Percentiles rank a stretch among this genome's conserved stretches.
These are phyloP conservation scores for Aureococcus anophagefferens DNA, from an alignment of 108 stramenopile species.

Conservation along the genomic window DNA sequence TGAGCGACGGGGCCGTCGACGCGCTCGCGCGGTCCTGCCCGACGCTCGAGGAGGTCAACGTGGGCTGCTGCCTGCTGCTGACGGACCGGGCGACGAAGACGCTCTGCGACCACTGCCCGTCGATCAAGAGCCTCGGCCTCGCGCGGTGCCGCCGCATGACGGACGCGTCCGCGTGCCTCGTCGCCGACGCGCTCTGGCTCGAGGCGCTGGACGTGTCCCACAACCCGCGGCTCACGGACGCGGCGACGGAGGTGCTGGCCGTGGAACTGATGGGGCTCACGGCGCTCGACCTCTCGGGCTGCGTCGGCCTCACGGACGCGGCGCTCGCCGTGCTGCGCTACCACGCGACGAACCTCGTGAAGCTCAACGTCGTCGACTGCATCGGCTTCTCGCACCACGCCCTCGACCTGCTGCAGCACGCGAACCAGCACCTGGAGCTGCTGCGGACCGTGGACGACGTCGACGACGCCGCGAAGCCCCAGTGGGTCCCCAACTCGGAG, in stretches of 20 bases:
- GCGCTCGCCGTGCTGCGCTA: not conserved
- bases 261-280: conserved; percentile 11
- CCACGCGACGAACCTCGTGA: not conserved
- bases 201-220: conserved; percentile 22
- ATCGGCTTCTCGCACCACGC: too few species aligned
- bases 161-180: conserved; percentile 18
- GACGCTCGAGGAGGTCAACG: conserved; percentile 2
- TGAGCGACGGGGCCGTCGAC: conserved; percentile 6
- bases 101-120: conserved; percentile 11
- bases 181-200: conserved; percentile 25
- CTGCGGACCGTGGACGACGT: not conserved
- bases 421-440: too few species aligned
- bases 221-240: conserved; percentile 10
- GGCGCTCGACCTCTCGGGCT: not conserved
- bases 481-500: not conserved
- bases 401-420: too few species aligned
- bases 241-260: conserved; percentile 5
- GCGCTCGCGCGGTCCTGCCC: conserved; percentile 2
- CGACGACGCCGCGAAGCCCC: not conserved
- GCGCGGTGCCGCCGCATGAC: conserved; percentile 13
- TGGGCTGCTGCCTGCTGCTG: conserved; percentile 5
- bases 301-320: conserved; percentile 12
- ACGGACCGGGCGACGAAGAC: conserved; percentile 8
- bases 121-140: conserved; percentile 10
- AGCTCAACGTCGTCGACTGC: not conserved